These are phyloP conservation scores for Aspergillus aculeatinus DNA, from an alignment of 2,329 filamentous ascomycete genomes.

Conservation along the genomic window DNA sequence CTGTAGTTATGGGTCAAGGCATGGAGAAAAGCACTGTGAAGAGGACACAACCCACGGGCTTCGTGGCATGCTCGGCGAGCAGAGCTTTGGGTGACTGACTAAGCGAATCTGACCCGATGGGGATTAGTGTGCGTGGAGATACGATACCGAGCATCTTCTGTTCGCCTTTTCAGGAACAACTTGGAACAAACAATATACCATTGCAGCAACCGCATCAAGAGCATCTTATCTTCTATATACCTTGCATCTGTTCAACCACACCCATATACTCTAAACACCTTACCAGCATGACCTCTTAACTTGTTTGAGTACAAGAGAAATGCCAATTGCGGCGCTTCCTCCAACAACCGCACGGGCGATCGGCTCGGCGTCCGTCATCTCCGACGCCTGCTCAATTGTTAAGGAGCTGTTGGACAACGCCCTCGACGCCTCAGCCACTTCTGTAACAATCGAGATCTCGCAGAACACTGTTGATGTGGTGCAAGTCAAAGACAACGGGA, in stretches of 20 bases:
- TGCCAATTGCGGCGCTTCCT: conserved; percentile 49
- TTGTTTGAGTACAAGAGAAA: conserved; percentile 23
- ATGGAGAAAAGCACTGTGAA: too few species aligned
- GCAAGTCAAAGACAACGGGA: conserved; percentile 64
- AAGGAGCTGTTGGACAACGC: conserved; percentile 69
- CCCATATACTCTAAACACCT: not conserved
- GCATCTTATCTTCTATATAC: not conserved
- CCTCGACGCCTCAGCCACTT: conserved; percentile 61
- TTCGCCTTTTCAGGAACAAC: conserved; percentile 1
- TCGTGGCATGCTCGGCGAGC: too few species aligned
- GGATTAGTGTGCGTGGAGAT: conserved; percentile 19
- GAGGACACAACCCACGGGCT: too few species aligned
- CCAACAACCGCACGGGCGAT: conserved; percentile 50
- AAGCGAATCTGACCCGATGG: not conserved
- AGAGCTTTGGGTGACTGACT: not conserved
- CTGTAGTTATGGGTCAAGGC: too few species aligned
- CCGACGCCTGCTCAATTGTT: conserved; percentile 57
- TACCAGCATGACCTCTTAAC: not conserved
- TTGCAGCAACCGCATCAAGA: not conserved
- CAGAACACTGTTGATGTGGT: conserved; percentile 61
- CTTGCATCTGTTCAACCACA: conserved; percentile 6
- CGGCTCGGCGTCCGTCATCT: conserved; percentile 57
- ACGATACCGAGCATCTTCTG: conserved; percentile 12
- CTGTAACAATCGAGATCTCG: conserved; percentile 59
- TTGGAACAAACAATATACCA: not conserved